A percentile compares a stretch with the other conserved stretches of the same genome.
Evolutionary conservation across 345 rosid genomes (phyloP).

Genomic region (Hibiscus mutabilis): DNA sequence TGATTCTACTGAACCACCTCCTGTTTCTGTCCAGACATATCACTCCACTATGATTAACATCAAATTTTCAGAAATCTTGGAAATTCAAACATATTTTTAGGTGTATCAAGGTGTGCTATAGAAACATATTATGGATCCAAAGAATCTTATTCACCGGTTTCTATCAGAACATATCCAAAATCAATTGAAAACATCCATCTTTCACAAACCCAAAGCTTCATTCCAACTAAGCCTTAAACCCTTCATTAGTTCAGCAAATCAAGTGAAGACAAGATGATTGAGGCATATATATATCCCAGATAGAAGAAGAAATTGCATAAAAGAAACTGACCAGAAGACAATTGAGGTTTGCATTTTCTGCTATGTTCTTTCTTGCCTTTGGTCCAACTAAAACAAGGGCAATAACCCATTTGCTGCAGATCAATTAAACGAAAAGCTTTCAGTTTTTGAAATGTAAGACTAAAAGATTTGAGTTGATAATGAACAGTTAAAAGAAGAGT

Average conservation of each 20-base stretch:
- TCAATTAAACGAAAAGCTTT: neutral
- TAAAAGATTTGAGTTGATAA: neutral
- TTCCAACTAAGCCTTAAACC: neutral
- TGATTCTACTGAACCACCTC: neutral
- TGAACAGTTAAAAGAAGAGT: neutral
- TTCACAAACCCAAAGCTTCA: neutral
- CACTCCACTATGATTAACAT: neutral
- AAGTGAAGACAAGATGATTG: neutral
- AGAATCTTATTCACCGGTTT: neutral
- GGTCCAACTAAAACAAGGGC: constrained; percentile 47
- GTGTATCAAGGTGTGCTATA: neutral
- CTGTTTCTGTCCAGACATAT: neutral
- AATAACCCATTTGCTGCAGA: constrained; percentile 27
- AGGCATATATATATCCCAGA: neutral
- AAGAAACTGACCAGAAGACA: constrained; percentile 5
- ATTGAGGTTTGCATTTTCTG: constrained; percentile 8
- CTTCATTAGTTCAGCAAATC: neutral
- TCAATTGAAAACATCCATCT: neutral
- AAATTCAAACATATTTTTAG: neutral
- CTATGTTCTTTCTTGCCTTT: constrained; percentile 2
- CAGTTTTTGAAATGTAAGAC: neutral
- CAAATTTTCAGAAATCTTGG: neutral
- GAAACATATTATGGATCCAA: neutral
- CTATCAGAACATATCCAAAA: neutral
- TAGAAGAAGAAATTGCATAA: neutral